Percentiles rank a stretch among this genome's conserved stretches.
Evolutionary conservation across 768 basidiomycete genomes (phyloP).

Genomic region (Calocera viscosa): DNA sequence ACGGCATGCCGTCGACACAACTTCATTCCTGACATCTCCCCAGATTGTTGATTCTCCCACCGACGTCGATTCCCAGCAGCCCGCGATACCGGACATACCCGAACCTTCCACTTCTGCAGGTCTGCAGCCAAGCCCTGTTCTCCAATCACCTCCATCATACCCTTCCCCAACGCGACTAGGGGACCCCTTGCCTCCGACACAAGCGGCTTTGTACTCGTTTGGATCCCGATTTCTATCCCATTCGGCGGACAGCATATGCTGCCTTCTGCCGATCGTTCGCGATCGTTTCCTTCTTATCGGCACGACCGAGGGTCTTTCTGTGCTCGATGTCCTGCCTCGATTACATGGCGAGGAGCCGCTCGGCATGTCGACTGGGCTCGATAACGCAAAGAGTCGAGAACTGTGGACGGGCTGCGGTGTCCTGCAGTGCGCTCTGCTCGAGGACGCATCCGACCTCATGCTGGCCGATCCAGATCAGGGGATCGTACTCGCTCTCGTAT

Average conservation of each 20-base stretch:
- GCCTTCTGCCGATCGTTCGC: conserved; percentile 55
- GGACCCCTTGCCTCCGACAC: conserved; percentile 36
- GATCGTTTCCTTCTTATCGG: conserved; percentile 63
- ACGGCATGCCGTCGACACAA: conserved; percentile 8
- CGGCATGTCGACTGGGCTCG: conserved; percentile 36
- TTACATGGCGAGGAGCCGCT: conserved; percentile 10
- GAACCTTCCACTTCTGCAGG: conserved; percentile 21
- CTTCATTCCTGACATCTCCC: neutral
- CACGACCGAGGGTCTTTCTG: conserved; percentile 66
- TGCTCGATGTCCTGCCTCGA: conserved; percentile 69
- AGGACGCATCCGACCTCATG: conserved; percentile 43
- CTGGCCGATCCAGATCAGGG: conserved; percentile 44
- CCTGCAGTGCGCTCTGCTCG: conserved; percentile 63
- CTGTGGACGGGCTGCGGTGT: conserved; percentile 68
- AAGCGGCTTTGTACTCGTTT: conserved; percentile 59
- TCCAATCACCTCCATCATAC: conserved; percentile 26
- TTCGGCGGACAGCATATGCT: conserved; percentile 58
- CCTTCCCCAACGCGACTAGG: conserved; percentile 9
- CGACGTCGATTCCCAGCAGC: neutral
- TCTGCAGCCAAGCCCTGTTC: conserved; percentile 25
- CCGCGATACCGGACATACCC: conserved; percentile 11
- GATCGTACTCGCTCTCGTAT: conserved; percentile 64
- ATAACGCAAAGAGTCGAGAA: conserved; percentile 51
- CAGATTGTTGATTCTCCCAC: neutral
- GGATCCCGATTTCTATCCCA: conserved; percentile 80